Evolutionary conservation across 305 asterid genomes (phyloP), one percentile per base, ranked within the genome.

Genomic region (Fraxinus albicans): DNA sequence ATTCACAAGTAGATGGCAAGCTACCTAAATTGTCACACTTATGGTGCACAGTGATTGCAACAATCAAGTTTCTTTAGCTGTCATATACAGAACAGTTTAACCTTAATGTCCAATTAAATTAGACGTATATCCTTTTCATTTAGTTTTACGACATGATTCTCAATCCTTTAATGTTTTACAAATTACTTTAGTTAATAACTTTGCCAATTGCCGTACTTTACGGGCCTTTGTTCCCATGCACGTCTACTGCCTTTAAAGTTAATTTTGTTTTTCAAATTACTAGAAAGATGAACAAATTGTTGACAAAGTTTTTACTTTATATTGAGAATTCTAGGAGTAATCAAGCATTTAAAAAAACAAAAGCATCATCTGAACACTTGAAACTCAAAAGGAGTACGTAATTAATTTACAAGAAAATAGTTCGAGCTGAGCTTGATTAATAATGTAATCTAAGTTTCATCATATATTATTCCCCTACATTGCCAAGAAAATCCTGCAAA

Each of bases 171-270:
- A 63, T 40, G 77, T 78, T 42, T 42, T 42, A 42, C 73, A 84
- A 82, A 83, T 81, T 80, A 77, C 75, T 85, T 87, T 83, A 8
- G 85, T 81, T 55, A 87, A 8, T 82, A 82, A 65, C 90, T 89
- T 88, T 89, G 88, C 97, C 98, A 50, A 50, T 50, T 50, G 60
- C 60, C 60, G 92, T 89, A 90, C 88, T 91, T 94, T 89, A 87
- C 89, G 98, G 97, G 90, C 87, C 86, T 82, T 86, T 94, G 97
- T 93, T 90, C 93, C 95, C 96, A 23, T 65, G 73, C 92, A 88
- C 88, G 91, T 86, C 86, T 85, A 83, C 80, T 86, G 88, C 88
- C 89, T 80, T 85, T 80, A 79, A 81, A 84, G 80, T 21, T 65
- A 65, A 84, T 85, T 77, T 84, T 81, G 47, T 84, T 74, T 80